phyloP scores from a whole-genome alignment of 768 basidiomycete species.

The Lentinula sp. region DNA sequence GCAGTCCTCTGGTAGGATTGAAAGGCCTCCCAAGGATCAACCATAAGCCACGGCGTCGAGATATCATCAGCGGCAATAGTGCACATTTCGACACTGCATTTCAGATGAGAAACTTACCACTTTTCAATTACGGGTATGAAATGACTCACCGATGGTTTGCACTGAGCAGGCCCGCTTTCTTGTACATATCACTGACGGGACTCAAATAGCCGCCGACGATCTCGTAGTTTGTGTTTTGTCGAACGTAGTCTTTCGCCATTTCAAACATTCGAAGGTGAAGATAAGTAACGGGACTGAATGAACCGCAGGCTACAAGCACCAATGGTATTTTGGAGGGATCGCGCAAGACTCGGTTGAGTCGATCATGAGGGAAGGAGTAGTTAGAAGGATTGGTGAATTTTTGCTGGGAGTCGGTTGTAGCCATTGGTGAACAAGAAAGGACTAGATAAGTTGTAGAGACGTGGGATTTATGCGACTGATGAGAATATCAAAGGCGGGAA shows the following conservation, averaged over 20 bases:
- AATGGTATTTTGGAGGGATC: constrained; percentile 74
- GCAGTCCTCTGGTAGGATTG: constrained; percentile 95
- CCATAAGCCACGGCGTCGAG: constrained; percentile 84
- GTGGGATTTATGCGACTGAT: neutral
- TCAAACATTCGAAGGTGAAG: constrained; percentile 99
- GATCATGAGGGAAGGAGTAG: constrained; percentile 65
- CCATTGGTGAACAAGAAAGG: neutral
- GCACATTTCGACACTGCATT: constrained; percentile 75
- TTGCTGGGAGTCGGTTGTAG: neutral
- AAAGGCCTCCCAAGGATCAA: constrained; percentile 96
- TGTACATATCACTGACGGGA: constrained; percentile 94
- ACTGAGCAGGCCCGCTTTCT: constrained; percentile 90
- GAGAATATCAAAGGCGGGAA: neutral
- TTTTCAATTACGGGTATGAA: neutral
- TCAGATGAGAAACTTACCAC: constrained; percentile 5
- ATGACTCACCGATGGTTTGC: constrained; percentile 79
- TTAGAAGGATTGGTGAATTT: constrained; percentile 57
- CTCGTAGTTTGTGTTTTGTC: constrained; percentile 89
- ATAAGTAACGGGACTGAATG: constrained; percentile 97
- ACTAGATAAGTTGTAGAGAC: neutral
- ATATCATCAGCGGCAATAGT: constrained; percentile 87
- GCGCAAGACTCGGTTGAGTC: constrained; percentile 50
- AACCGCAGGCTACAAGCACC: constrained; percentile 94
- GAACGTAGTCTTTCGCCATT: constrained; percentile 96
- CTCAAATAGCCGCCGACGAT: constrained; percentile 95